Base-by-base conservation (phyloP, 2,329 filamentous ascomycete species). In the Apiospora koreana region DNA sequence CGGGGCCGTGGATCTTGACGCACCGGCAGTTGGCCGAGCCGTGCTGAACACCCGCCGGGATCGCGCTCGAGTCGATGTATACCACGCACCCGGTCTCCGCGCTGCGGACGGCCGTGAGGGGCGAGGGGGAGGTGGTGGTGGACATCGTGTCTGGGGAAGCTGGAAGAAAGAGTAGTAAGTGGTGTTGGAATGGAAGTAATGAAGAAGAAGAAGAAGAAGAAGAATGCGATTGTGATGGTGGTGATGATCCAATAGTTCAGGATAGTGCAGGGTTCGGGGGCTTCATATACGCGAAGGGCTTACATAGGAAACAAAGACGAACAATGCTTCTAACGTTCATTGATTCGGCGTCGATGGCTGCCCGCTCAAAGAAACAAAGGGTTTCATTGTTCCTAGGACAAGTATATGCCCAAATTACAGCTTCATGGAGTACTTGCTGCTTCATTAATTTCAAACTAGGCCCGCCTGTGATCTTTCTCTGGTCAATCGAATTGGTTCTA, bases 1-100 rank as follows among this genome's bases (percentile, higher is more conserved):
- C 65, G 41, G 65, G 65, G 7, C 65, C 65, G 65, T 66, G 41
- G 65, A 66, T 66, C 65, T 43, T 43, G 31, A 45, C 21, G 28
- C 65, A 66, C 41, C 23, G 23, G 65, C 65, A 66, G 41, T n/a
- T 16, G 31, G 41, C 38, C 23, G 14, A 5, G 31, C 65, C 41
- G 65, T 66, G 41, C 28, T 31, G 21, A 8, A 66, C n/a, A 23
- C 65, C 65, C 16, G 41, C 43, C 14, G 65, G 65, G 65, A 43
- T 31, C 23, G 65, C 65, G 65, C 23, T 35, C 23, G 41, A 2
- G 65, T 66, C 65, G 41, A 66, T 28, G 65, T 66, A 66, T 23
- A 45, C 65, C 41, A 35, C 65, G 23, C 65, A 66, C 41, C 65
- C 65, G 23, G 65, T 66, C 23, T 45, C 65, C 9, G 65, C 65